Evolutionary conservation across 495 filamentous ascomycete genomes (phyloP).

Genomic region (Arthonia radiata): DNA sequence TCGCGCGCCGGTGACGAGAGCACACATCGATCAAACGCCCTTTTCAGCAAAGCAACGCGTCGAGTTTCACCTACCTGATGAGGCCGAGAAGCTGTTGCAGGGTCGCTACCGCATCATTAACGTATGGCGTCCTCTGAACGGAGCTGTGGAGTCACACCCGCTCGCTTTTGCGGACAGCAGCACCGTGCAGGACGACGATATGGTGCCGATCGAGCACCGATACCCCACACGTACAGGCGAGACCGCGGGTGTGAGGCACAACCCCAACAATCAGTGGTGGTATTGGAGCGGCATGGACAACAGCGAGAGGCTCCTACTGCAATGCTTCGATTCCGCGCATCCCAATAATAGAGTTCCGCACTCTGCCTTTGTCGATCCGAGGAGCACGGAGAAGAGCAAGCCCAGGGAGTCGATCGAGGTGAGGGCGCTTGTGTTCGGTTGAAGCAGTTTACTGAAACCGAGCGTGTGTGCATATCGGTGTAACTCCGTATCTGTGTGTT

Average conservation of each 20-base stretch:
- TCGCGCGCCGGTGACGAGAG: slow-evolving; percentile 39
- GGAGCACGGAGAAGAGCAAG: slow-evolving; percentile 26
- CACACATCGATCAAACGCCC: slow-evolving; percentile 67
- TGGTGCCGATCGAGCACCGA: slow-evolving; percentile 49
- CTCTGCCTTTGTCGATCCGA: slow-evolving; percentile 54
- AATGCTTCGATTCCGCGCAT: slow-evolving; percentile 54
- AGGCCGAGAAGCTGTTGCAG: slow-evolving; percentile 29
- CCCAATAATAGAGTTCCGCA: slow-evolving; percentile 41
- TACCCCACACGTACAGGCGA: slow-evolving; percentile 49
- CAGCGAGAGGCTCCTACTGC: slow-evolving; percentile 49
- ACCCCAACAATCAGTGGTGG: slow-evolving; percentile 38
- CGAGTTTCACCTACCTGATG: slow-evolving; percentile 28
- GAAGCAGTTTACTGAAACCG: too few species aligned
- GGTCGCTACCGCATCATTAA: slow-evolving; percentile 63
- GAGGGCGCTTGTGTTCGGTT: slow-evolving; percentile 62
- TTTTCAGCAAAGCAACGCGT: slow-evolving; percentile 39
- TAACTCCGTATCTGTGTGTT: too few species aligned
- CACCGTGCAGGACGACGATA: slow-evolving; percentile 32
- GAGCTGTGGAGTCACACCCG: slow-evolving; percentile 42
- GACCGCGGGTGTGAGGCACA: slow-evolving; percentile 46
- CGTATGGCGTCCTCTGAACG: slow-evolving; percentile 61
- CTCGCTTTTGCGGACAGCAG: slow-evolving; percentile 43
- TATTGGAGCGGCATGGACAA: slow-evolving; percentile 49
- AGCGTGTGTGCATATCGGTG: too few species aligned
- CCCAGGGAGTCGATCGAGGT: slow-evolving; percentile 64